Evolutionary conservation across 2,329 filamentous ascomycete genomes (phyloP).

Genomic region (Thermothelomyces thermophilus): DNA sequence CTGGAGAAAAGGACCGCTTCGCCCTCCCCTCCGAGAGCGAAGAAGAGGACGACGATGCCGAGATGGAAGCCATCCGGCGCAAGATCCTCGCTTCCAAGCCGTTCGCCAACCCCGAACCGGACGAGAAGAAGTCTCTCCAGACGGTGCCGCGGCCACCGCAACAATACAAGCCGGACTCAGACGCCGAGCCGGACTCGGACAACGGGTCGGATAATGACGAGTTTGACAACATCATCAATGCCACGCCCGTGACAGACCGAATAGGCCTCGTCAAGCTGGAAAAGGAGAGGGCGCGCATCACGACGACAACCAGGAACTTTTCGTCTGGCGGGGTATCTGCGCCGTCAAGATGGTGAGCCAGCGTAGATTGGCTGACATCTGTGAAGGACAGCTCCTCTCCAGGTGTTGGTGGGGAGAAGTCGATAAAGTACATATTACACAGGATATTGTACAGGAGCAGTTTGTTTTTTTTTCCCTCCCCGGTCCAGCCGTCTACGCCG

Average conservation of each 20-base stretch:
- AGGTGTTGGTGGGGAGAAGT: neutral
- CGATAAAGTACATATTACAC: constrained; percentile 6
- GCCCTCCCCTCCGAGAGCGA: constrained; percentile 69
- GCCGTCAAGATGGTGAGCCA: constrained; percentile 40
- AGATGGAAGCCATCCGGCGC: constrained; percentile 88
- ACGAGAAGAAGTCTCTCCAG: neutral
- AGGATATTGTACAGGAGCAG: neutral
- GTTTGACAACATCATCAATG: constrained; percentile 90
- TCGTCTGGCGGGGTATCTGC: constrained; percentile 44
- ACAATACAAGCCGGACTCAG: constrained; percentile 48
- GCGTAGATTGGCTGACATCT: neutral
- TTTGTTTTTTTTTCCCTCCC: too few relatives aligned
- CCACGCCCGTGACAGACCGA: constrained; percentile 80
- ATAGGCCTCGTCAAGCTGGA: constrained; percentile 58
- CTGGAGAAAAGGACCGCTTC: constrained; percentile 58
- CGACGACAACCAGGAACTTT: constrained; percentile 45
- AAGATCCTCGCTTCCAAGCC: constrained; percentile 88
- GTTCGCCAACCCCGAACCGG: constrained; percentile 57
- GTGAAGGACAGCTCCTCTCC: too few relatives aligned
- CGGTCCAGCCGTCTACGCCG: neutral
- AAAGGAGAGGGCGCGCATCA: constrained; percentile 45
- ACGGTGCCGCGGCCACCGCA: neutral
- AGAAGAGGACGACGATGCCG: constrained; percentile 55
- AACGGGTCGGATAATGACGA: constrained; percentile 49
- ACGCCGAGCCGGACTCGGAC: constrained; percentile 67